Evolutionary conservation across 768 basidiomycete species (phyloP).

Genomic region (Suillus plorans): DNA sequence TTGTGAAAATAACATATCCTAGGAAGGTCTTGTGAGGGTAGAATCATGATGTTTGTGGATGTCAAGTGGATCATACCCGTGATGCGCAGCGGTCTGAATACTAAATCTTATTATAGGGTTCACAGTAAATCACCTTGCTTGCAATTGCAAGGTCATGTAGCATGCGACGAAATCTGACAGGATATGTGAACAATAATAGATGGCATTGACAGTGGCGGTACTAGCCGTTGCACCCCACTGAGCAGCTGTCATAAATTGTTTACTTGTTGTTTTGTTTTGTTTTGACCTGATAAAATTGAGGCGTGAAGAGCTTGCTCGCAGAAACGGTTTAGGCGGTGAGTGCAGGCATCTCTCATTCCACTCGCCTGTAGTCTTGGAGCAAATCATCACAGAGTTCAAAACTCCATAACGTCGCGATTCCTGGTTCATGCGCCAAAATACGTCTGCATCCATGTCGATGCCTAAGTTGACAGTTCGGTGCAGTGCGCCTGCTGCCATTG

Average conservation of each 20-base stretch:
- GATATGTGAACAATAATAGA: no score
- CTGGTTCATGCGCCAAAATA: neutral
- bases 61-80: neutral
- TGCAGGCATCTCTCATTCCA: no score
- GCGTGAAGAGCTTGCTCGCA: no score
- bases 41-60: neutral
- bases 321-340: no score
- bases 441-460: constrained; percentile 2
- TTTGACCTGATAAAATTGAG: neutral
- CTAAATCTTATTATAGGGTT: no score
- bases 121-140: no score
- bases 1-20: neutral
- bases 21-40: neutral
- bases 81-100: no score
- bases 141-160: no score
- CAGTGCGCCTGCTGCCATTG: neutral
- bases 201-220: no score
- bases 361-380: neutral
- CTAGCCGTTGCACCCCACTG: no score
- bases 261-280: neutral
- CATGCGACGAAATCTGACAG: no score
- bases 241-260: neutral
- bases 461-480: neutral
- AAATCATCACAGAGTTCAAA: neutral
- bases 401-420: neutral